Conservation (phyloP, 2,329 filamentous ascomycete genomes). For the Hymenoscyphus occultus region DNA sequence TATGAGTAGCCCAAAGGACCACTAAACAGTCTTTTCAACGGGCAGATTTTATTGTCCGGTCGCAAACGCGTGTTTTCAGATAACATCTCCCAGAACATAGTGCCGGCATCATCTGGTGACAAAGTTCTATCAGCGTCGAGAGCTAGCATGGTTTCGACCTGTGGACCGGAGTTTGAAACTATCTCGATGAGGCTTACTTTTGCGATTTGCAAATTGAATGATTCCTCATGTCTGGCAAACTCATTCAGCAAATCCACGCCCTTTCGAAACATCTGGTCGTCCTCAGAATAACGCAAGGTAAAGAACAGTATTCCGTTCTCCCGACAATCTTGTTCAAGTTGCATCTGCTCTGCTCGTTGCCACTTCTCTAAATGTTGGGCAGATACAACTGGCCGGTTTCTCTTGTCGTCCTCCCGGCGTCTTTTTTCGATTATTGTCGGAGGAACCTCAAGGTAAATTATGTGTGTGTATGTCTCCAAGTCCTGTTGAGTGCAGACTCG, state of each 20-base stretch:
- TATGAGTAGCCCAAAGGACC: slow-evolving; percentile 50
- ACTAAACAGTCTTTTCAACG: slow-evolving; percentile 48
- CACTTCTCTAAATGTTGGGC: slow-evolving; percentile 44
- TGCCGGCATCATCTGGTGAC: slow-evolving; percentile 47
- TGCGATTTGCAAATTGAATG: slow-evolving; percentile 37
- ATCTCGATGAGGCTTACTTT: slow-evolving; percentile 14
- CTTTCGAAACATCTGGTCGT: slow-evolving; percentile 16
- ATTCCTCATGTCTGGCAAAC: slow-evolving; percentile 41
- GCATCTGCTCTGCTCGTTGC: slow-evolving; percentile 43
- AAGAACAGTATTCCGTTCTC: slow-evolving; percentile 40
- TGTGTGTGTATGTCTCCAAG: slow-evolving; percentile 50
- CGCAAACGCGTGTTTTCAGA: slow-evolving; percentile 1
- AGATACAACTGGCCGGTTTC: slow-evolving; percentile 38
- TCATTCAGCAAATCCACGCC: slow-evolving; percentile 37
- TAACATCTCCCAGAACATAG: slow-evolving; percentile 47
- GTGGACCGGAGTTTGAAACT: slow-evolving; percentile 12
- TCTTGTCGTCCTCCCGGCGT: slow-evolving; percentile 39
- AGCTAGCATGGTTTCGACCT: slow-evolving; percentile 47
- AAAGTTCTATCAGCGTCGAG: slow-evolving; percentile 60
- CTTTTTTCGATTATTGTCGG: slow-evolving; percentile 39
- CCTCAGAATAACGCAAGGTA: slow-evolving; percentile 1
- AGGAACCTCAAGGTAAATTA: slow-evolving; percentile 52
- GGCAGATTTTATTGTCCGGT: slow-evolving; percentile 18
- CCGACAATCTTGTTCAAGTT: slow-evolving; percentile 45
- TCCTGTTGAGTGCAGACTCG: slow-evolving; percentile 47